Conservation (phyloP, 352 stramenopile species). For the Phytophthora sp. region DNA sequence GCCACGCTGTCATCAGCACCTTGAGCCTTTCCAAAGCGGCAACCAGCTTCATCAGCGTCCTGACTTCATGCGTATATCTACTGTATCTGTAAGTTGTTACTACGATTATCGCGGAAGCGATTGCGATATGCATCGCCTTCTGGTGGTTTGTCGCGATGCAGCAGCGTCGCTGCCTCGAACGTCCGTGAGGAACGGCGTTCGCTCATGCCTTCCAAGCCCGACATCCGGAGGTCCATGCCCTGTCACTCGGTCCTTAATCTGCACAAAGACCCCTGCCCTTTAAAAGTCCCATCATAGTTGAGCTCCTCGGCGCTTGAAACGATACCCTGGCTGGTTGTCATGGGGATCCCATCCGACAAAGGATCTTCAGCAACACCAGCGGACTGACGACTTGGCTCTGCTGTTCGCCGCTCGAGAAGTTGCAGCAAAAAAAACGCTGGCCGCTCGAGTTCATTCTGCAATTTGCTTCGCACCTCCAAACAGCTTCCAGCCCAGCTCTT, state of each 20-base stretch:
- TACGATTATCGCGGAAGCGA: too few relatives aligned
- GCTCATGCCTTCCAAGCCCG: too few relatives aligned
- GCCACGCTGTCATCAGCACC: too few relatives aligned
- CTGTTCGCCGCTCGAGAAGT: neutral
- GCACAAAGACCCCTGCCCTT: neutral
- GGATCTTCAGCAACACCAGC: constrained; percentile 8
- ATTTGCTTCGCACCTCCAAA: constrained; percentile 18
- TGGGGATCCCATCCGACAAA: constrained; percentile 14
- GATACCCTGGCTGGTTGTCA: constrained; percentile 15
- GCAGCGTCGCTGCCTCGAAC: too few relatives aligned
- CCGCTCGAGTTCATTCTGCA: constrained; percentile 18
- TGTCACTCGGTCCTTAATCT: constrained; percentile 7
- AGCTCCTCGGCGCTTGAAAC: constrained; percentile 6
- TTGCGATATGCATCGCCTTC: neutral
- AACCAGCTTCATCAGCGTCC: too few relatives aligned
- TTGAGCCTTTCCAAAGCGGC: too few relatives aligned
- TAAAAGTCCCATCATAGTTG: constrained; percentile 20
- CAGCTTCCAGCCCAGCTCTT: constrained; percentile 8
- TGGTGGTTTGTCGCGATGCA: neutral
- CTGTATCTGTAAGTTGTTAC: too few relatives aligned
- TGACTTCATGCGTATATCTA: too few relatives aligned
- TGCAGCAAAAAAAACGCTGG: neutral
- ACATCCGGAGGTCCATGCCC: constrained; percentile 8
- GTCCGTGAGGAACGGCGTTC: neutral
- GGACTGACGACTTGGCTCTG: constrained; percentile 23